Evolutionary conservation across 169 alveolate species (phyloP), one percentile per base, ranked within the genome.

Genomic region (Fabrea salina): DNA sequence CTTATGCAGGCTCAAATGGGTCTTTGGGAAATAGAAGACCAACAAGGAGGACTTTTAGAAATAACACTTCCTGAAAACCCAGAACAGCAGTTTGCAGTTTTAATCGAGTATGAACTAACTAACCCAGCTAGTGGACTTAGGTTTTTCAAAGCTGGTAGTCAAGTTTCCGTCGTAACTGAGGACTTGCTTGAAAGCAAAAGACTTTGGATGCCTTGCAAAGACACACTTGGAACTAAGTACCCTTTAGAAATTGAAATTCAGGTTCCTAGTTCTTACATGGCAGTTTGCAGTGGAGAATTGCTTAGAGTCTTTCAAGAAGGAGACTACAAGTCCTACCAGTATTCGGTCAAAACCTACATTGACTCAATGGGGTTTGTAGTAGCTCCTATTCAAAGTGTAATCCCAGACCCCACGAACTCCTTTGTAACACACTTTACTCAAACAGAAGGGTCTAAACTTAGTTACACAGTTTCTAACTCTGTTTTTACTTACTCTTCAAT

Each of bases 211-310:
- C 78, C 78, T 19, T 68, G 78, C 4, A 11, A 19, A 3, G 78
- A 68, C 30, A n/a, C 32, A 8, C n/a, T 68, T n/a, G 39, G 44
- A 11, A 8, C n/a, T n/a, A 68, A 68, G 30, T 68, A 68, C 32
- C 35, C 32, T 16, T n/a, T 68, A 43, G 22, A 13, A n/a, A 8
- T 68, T n/a, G 61, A 68, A n/a, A 8, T 68, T 39, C 57, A 68
- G 19, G 83, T 80, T 7, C 86, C 85, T 3, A 40, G 47, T 13
- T 47, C 41, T 40, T 83, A 70, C 75, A 30, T 35, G 27, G 84
- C 59, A 22, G 71, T 83, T 3, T 16, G 83, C 16, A 41, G 77
- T 25, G 89, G 89, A 5, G 61, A 78, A 7, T 71, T 83, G n/a
- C 33, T 44, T 4, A 47, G 54, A 49, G 47, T 43, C 5, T 53